Evolutionary conservation across 2,329 filamentous ascomycete species (phyloP).

Genomic region (Aspergillus terreus): DNA sequence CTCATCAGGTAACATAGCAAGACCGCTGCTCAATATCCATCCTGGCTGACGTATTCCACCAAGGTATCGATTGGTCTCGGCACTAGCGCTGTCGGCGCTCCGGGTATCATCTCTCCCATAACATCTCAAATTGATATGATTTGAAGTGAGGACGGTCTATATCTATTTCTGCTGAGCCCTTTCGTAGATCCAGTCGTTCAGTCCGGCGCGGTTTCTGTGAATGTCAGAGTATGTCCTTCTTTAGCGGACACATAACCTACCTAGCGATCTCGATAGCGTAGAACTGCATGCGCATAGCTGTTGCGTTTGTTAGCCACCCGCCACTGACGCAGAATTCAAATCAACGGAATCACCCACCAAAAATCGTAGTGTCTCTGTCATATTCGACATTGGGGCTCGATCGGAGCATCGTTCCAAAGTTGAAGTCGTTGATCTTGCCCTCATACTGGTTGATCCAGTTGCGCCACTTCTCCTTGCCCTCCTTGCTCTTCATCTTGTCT

Average conservation of each 20-base stretch:
- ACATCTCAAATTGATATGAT: background rate
- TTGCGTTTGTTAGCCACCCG: constrained; percentile 10
- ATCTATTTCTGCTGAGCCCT: constrained; percentile 51
- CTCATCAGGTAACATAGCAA: background rate
- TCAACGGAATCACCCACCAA: constrained; percentile 57
- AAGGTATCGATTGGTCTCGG: background rate
- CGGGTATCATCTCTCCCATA: background rate
- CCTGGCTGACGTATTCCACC: background rate
- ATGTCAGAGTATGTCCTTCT: constrained; percentile 9
- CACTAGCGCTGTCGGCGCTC: background rate
- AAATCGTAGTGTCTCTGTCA: constrained; percentile 83
- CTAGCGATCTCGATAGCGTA: constrained; percentile 74
- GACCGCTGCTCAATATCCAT: background rate
- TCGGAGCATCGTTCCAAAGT: constrained; percentile 93
- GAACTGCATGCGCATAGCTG: constrained; percentile 73
- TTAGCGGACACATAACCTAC: constrained; percentile 36
- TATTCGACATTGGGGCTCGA: constrained; percentile 77
- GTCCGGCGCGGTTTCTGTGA: constrained; percentile 69
- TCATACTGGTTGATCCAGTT: constrained; percentile 93
- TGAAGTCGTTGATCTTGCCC: constrained; percentile 93
- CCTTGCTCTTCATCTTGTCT: constrained; percentile 96
- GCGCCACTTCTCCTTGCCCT: constrained; percentile 90
- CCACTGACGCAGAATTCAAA: background rate
- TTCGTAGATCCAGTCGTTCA: constrained; percentile 98
- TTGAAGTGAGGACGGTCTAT: constrained; percentile 11